phyloP scores from a whole-genome alignment of 2,329 filamentous ascomycete genomes.

The Aspergillus hiratsukae region DNA sequence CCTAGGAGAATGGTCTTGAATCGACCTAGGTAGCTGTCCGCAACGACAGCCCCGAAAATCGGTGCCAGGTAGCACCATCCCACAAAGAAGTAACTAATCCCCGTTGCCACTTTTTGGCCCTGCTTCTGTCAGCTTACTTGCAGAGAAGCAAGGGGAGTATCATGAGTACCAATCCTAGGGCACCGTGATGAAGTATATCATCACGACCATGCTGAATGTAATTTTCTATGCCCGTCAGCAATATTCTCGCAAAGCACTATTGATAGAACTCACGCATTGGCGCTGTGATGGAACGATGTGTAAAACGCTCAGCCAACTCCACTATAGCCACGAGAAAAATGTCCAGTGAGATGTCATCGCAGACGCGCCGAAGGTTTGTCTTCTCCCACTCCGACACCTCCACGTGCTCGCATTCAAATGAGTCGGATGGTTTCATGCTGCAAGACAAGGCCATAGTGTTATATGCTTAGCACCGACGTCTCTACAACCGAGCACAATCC shows the following conservation, averaged over 20 bases:
- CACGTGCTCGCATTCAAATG: neutral
- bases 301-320: constrained; percentile 3
- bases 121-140: neutral
- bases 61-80: neutral
- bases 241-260: neutral
- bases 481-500: neutral
- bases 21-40: constrained; percentile 1
- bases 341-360: constrained; percentile 4
- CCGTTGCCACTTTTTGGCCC: neutral
- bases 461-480: neutral
- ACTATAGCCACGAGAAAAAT: constrained; percentile 2
- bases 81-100: neutral
- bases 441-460: neutral
- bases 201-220: neutral
- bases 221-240: neutral
- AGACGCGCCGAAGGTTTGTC: neutral
- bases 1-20: constrained; percentile 2
- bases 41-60: neutral
- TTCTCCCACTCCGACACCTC: neutral
- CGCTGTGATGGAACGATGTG: constrained; percentile 1
- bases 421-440: neutral
- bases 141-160: neutral
- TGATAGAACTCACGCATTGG: neutral
- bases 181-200: neutral
- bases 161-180: neutral